Evolutionary conservation across 768 basidiomycete species (phyloP), one percentile per base, ranked within the genome.

Genomic region (Leucosporidium scottii): DNA sequence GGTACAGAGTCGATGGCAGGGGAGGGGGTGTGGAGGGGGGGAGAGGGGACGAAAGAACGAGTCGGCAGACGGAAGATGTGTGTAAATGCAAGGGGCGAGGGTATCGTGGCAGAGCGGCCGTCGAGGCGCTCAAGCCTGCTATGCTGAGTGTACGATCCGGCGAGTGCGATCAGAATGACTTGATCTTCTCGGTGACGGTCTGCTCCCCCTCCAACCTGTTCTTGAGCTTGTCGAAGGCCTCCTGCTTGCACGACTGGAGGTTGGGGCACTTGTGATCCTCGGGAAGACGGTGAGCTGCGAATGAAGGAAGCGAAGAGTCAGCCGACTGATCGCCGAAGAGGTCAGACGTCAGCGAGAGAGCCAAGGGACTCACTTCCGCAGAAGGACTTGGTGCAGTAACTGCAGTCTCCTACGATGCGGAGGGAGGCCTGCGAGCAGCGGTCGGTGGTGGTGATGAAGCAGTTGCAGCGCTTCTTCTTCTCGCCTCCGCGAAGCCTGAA

Each of bases 201-300:
- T 88, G 85, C 79, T 93, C 91, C 74, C 86, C 86, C 83, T 91
- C 90, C 66, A 93, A 81, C 80, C 89, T 89, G 61, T 81, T 83
- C 85, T 92, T 91, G 82, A 93, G 92, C 76, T 84, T 83, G 72
- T 90, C 85, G 76, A 91, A 93, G 25, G 91, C 91, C 78, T 90
- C 87, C 78, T 90, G 87, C 70, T 87, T 82, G 80, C 91, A 93
- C 78, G 86, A 86, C 76, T 89, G 86, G 69, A 93, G 81, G 69
- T 91, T 87, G 72, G 84, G 83, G 81, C 91, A 93, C 64, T 83
- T 83, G 78, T 93, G 91, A 74, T 90, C 89, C 65, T 59, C 17
- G 3, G 27, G n/a, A 3, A 15, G 10, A 20, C 18, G 25, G 54
- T 44, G 39, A 13, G 39, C 39, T 44, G 39, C 13, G 12, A 15